These are phyloP conservation scores for Trypanosoma rangeli DNA, from an alignment of 208 protist species.

Conservation along the genomic window DNA sequence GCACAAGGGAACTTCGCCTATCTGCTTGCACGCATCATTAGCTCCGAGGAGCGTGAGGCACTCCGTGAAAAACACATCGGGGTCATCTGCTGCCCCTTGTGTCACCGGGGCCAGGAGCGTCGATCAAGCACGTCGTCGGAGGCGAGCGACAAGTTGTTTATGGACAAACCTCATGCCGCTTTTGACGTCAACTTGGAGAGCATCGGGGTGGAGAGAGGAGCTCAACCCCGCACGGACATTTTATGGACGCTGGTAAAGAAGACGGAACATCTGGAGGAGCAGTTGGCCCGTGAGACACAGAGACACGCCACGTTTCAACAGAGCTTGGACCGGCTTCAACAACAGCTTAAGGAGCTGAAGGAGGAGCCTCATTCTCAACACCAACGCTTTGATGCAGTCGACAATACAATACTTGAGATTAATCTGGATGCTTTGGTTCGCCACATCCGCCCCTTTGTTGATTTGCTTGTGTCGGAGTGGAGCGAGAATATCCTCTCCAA, in stretches of 20 bases:
- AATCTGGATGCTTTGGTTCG: background rate
- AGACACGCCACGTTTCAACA: background rate
- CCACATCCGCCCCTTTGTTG: background rate
- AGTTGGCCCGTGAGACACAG: background rate
- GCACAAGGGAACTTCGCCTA: background rate
- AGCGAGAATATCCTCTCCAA: background rate
- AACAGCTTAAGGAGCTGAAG: background rate
- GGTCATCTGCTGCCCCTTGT: background rate
- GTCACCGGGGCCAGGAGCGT: background rate
- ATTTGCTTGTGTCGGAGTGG: background rate
- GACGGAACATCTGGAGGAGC: background rate
- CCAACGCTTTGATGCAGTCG: background rate
- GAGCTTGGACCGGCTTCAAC: background rate
- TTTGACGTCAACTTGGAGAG: background rate
- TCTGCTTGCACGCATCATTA: slow-evolving; percentile 11
- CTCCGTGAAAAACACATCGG: background rate
- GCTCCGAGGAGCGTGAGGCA: slow-evolving; percentile 1
- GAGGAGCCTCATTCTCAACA: background rate
- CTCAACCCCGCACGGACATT: background rate
- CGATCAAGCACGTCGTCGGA: background rate
- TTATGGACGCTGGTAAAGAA: background rate
- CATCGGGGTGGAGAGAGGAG: background rate
- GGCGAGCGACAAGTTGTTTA: background rate
- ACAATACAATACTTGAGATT: background rate
- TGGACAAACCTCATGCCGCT: background rate